phyloP scores from a whole-genome alignment of 306 rosid species.

The Quercus bicolor region DNA sequence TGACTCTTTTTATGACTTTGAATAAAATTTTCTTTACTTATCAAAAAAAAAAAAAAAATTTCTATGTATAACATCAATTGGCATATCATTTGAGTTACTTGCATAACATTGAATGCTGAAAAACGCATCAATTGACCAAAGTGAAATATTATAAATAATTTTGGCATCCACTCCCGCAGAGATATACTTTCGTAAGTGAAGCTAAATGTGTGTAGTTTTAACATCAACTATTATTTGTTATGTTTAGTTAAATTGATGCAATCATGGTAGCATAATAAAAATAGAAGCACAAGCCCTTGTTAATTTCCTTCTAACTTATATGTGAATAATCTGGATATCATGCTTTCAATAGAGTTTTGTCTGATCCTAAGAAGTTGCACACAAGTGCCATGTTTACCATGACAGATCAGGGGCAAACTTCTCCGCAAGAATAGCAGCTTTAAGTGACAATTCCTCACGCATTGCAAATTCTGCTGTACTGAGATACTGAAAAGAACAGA shows the following conservation, averaged over 20 bases:
- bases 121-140: too few species aligned
- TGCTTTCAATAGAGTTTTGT: constrained; percentile 7
- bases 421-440: constrained; percentile 99
- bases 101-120: too few species aligned
- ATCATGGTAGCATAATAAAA: neutral
- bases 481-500: constrained; percentile 73
- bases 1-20: too few species aligned
- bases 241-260: neutral
- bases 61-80: neutral
- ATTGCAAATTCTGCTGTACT: constrained; percentile 96
- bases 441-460: constrained; percentile 97
- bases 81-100: too few species aligned
- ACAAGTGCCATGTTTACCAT: constrained; percentile 48
- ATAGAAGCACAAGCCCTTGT: constrained; percentile 8
- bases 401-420: constrained; percentile 99
- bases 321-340: constrained; percentile 4
- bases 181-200: too few species aligned
- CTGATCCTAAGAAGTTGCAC: neutral
- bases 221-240: neutral
- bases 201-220: neutral
- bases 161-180: too few species aligned
- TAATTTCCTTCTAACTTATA: neutral
- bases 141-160: too few species aligned
- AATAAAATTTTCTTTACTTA: too few species aligned
- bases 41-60: too few species aligned